Evolutionary conservation across 768 basidiomycete species (phyloP).

Genomic region (Cyclocybe aegerita): DNA sequence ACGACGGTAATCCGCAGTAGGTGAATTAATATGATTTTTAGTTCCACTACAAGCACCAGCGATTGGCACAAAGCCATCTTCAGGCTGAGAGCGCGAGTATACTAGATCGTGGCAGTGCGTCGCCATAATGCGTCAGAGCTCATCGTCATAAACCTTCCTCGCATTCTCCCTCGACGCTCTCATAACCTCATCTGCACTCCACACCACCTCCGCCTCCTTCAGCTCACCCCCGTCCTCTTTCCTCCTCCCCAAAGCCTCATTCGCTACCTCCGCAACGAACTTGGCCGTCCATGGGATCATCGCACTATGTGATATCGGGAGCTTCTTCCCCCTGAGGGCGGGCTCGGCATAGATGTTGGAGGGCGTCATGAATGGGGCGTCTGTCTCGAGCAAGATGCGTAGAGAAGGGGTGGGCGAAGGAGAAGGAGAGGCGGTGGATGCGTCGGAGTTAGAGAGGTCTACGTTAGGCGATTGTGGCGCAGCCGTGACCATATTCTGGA

Average conservation of each 20-base stretch:
- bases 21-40: too few relatives aligned
- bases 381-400: conserved; percentile 75
- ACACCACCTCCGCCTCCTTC: conserved; percentile 16
- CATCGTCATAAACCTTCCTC: conserved; percentile 55
- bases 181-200: conserved; percentile 61
- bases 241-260: conserved; percentile 18
- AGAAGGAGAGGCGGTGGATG: not conserved
- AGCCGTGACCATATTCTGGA: conserved; percentile 49
- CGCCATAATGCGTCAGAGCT: too few relatives aligned
- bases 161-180: conserved; percentile 65
- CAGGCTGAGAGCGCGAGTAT: too few relatives aligned
- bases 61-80: too few relatives aligned
- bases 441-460: not conserved
- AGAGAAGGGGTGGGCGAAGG: conserved; percentile 20
- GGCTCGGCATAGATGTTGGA: conserved; percentile 64
- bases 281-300: conserved; percentile 89
- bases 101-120: too few relatives aligned
- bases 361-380: conserved; percentile 88
- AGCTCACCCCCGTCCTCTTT: not conserved
- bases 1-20: too few relatives aligned
- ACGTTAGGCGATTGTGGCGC: conserved; percentile 4
- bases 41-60: too few relatives aligned
- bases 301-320: conserved; percentile 73
- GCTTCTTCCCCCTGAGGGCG: conserved; percentile 50
- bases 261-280: conserved; percentile 56